phyloP scores from a whole-genome alignment of 164 flowering plant species.

The Vitis riparia region DNA sequence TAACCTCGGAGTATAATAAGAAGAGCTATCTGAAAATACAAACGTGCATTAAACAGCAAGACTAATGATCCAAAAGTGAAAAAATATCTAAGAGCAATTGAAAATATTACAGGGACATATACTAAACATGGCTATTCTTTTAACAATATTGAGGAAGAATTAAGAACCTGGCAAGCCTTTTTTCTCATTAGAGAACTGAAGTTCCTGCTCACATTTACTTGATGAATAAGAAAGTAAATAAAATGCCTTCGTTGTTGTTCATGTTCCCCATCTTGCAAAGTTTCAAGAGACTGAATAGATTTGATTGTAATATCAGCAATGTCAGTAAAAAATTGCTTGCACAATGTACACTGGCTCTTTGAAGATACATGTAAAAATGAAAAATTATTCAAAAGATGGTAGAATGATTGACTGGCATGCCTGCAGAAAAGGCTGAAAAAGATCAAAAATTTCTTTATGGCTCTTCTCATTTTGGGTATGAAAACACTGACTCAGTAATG shows the following conservation, averaged over 20 bases:
- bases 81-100: neutral
- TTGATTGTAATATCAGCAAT: slow-evolving; percentile 11
- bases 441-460: slow-evolving; percentile 97
- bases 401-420: slow-evolving; percentile 39
- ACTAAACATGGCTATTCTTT: neutral
- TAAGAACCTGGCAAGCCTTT: slow-evolving; percentile 82
- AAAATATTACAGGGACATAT: neutral
- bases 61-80: slow-evolving; percentile 9
- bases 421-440: slow-evolving; percentile 90
- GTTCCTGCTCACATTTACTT: slow-evolving; percentile 89
- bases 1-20: slow-evolving; percentile 83
- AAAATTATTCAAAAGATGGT: slow-evolving; percentile 8
- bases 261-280: slow-evolving; percentile 95
- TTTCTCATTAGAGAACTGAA: slow-evolving; percentile 79
- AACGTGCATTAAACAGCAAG: slow-evolving; percentile 32
- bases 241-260: slow-evolving; percentile 88
- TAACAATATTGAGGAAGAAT: slow-evolving; percentile 5
- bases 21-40: slow-evolving; percentile 80
- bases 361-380: neutral
- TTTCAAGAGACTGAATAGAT: slow-evolving; percentile 82
- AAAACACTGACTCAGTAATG: slow-evolving; percentile 91
- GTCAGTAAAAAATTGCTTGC: neutral
- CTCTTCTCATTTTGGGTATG: slow-evolving; percentile 92
- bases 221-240: slow-evolving; percentile 90
- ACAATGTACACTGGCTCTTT: neutral